Evolutionary conservation across 1,139 yeast genomes (phyloP).

Genomic region (Suhomyces taliae): DNA sequence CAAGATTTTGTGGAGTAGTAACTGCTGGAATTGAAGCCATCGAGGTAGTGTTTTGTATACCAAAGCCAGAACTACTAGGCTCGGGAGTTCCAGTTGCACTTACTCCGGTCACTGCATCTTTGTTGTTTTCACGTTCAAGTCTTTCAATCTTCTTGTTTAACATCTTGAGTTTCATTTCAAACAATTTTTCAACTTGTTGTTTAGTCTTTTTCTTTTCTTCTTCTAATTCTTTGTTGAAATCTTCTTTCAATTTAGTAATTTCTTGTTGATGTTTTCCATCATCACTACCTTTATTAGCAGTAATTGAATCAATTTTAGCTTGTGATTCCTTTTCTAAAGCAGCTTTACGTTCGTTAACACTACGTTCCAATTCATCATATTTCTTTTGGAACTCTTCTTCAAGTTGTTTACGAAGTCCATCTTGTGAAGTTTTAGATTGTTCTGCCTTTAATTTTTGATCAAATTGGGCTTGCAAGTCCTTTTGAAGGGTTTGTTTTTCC

Average conservation of each 20-base stretch:
- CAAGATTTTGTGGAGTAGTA: neutral
- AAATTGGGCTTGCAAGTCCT: constrained; percentile 13
- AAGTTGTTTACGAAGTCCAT: constrained; percentile 13
- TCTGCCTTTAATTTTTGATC: constrained; percentile 11
- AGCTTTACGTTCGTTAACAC: constrained; percentile 19
- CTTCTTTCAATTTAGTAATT: constrained; percentile 27
- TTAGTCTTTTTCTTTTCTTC: constrained; percentile 32
- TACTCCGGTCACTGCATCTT: neutral
- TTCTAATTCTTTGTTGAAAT: constrained; percentile 30
- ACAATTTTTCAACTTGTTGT: constrained; percentile 39
- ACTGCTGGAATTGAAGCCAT: neutral
- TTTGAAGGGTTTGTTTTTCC: constrained; percentile 18
- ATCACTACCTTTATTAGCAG: constrained; percentile 1
- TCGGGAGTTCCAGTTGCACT: constrained; percentile 3
- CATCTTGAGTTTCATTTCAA: constrained; percentile 43
- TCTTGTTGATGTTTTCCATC: constrained; percentile 21
- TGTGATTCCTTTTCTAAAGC: constrained; percentile 22
- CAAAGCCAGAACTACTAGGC: neutral
- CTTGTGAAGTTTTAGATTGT: constrained; percentile 1
- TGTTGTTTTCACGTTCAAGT: constrained; percentile 23
- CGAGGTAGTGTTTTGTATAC: neutral
- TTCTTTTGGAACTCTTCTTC: constrained; percentile 17
- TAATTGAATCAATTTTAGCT: constrained; percentile 9
- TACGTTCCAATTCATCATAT: constrained; percentile 20
- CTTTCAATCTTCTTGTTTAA: constrained; percentile 45